Base-by-base conservation (phyloP, 257 asterid species). In the Parsonsia alboflavescens region DNA sequence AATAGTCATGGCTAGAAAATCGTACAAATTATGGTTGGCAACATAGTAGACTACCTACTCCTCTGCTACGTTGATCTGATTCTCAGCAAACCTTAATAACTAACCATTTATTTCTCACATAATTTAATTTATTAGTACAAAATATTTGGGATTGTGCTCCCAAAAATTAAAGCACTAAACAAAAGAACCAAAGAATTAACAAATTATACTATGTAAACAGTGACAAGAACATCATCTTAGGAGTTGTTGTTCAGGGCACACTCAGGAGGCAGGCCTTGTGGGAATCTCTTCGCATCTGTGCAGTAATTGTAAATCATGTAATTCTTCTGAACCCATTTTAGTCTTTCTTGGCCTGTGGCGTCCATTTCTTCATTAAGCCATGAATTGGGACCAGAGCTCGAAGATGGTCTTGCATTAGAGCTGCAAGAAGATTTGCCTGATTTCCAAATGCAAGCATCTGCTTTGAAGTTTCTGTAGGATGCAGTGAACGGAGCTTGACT, bases 401-500 rank as follows among this genome's bases (percentile, higher is more conserved):
- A 63, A 11, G 61, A 36, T 0, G 56, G 63, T 33, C 5, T 11
- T 2, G 39, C 21, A 46, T 50, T 61, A 3, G 15, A 41, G 17
- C 7, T 45, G 59, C 61, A 73, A 61, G 76, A 59, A 26, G 70
- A 73, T 41, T 39, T 45, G 6, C 56, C 50, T 6, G 68, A 72
- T 5, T 68, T 42, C 65, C 68, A 72, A 56, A 72, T 22, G 26
- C 76, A 72, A 56, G 76, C 68, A 22, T 72, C 21, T 2, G 63
- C 72, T 3, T 22, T 74, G 72, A 61, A 74, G 45, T 64, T 64
- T 64, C 57, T 50, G 57, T 74, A 74, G 64, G 78, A 74, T 9
- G 78, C 78, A 1, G 36, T 64, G 28, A 74, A 74, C 6, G 78
- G 78, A 10, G 78, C 78, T 33, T 64, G 41, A 42, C 26, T 62